Base-by-base conservation (phyloP, 2,329 filamentous ascomycete genomes). In the Cylindrodendrum hubeiense region DNA sequence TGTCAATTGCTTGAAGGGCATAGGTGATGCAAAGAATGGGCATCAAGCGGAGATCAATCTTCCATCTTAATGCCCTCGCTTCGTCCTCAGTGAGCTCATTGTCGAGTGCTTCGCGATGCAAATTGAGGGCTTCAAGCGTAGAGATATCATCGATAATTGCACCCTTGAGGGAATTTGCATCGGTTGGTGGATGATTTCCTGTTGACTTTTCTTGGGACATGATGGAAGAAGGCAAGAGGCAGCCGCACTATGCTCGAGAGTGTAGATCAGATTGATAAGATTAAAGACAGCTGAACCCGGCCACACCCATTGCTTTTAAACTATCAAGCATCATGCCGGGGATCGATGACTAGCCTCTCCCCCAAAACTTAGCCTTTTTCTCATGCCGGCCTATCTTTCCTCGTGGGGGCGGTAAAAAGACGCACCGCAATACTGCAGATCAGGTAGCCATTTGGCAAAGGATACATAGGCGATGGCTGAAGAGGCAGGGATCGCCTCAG, bases 1-100 rank as follows among this genome's bases (percentile, higher is more conserved):
- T 67, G 55, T 68, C 68, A 26, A 67, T 65, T 13, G 62, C 63
- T 46, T 70, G 67, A 6, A 72, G 62, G 13, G 59, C 68, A 55
- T 70, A 72, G 0, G 70, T 72, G 37, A 69, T 55, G 43, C 68
- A 73, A 3, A 72, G 64, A 17, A 72, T 44, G 2, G 69, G 66
- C 52, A 71, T 69, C 24, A 73, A 51, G 9, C 65, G 64, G 13
- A 66, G 52, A 51, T 73, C 69, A n/a, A 73, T 57, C 41, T 67
- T 69, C 33, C 55, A 49, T 17, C 34, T 49, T 5, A 59, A 33
- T 10, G 44, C 22, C 5, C 8, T 34, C 3, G 34, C 21, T 24
- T 59, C 55, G 4, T 51, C 33, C 3, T 26, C 28, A 21, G 24
- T 49, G 9, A 59, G 17, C 10, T 34, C 41, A 26, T 49, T 34